These are phyloP conservation scores for Dryadomyces sulphureus DNA, from an alignment of 2,329 filamentous ascomycete genomes.

Conservation along the genomic window DNA sequence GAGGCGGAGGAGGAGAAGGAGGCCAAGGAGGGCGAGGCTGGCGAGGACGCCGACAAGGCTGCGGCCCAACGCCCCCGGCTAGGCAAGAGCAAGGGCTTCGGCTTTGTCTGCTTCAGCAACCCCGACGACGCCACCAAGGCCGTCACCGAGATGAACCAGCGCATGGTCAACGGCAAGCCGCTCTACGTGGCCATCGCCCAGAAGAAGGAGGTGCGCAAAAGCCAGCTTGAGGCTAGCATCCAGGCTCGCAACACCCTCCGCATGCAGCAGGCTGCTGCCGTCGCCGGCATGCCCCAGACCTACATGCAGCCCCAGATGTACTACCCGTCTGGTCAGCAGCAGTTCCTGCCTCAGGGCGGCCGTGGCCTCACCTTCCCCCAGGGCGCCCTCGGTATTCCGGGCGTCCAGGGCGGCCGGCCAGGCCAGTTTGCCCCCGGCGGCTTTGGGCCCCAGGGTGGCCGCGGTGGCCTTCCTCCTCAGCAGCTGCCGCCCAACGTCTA, in stretches of 20 bases:
- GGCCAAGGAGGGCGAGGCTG: slow-evolving; percentile 39
- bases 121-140: slow-evolving; percentile 98
- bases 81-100: slow-evolving; percentile 99
- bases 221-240: slow-evolving; percentile 97
- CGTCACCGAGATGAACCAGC: slow-evolving; percentile 98
- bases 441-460: slow-evolving; percentile 72
- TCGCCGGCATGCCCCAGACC: slow-evolving; percentile 74
- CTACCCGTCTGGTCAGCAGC: slow-evolving; percentile 73
- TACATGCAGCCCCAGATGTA: slow-evolving; percentile 87
- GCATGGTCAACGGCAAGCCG: slow-evolving; percentile 94
- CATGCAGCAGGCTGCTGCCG: slow-evolving; percentile 92
- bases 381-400: slow-evolving; percentile 49
- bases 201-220: slow-evolving; percentile 99
- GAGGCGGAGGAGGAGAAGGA: slow-evolving; percentile 37
- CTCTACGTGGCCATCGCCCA: slow-evolving; percentile 95
- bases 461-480: slow-evolving; percentile 68
- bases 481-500: slow-evolving; percentile 83
- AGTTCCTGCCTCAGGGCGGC: slow-evolving; percentile 48
- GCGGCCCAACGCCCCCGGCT: slow-evolving; percentile 53
- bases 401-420: slow-evolving; percentile 66
- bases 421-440: slow-evolving; percentile 66
- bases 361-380: slow-evolving; percentile 55
- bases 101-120: slow-evolving; percentile 99
- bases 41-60: slow-evolving; percentile 39
- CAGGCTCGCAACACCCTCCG: slow-evolving; percentile 97